phyloP scores from a whole-genome alignment of 805 yeast species.

The Cyberlindnera petersonii region DNA sequence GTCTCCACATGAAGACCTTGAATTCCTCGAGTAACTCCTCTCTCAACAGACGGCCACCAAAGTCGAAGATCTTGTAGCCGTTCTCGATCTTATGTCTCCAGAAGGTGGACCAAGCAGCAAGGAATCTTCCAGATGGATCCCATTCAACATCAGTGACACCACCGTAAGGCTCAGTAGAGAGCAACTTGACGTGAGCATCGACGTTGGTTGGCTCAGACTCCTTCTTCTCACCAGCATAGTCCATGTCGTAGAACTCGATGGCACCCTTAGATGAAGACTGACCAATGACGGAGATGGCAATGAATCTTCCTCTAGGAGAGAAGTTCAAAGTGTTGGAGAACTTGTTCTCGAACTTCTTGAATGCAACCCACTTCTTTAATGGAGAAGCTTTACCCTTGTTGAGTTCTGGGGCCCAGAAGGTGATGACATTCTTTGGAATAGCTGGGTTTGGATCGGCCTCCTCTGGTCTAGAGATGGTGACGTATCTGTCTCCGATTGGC shows the following conservation, averaged over 20 bases:
- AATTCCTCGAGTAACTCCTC: constrained; percentile 80
- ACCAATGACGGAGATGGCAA: constrained; percentile 44
- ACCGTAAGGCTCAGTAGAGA: constrained; percentile 60
- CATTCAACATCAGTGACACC: constrained; percentile 84
- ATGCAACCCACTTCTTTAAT: constrained; percentile 55
- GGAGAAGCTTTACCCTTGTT: constrained; percentile 40
- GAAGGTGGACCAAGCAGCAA: constrained; percentile 82
- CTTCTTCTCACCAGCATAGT: constrained; percentile 67
- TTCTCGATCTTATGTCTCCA: constrained; percentile 85
- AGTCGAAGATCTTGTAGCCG: constrained; percentile 85
- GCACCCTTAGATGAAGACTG: constrained; percentile 51
- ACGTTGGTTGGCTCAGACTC: constrained; percentile 39
- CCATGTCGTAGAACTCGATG: constrained; percentile 82
- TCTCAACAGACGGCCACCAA: constrained; percentile 71
- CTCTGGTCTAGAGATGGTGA: constrained; percentile 63
- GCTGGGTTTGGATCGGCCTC: constrained; percentile 53
- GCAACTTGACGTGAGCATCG: constrained; percentile 29
- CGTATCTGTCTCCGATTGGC: constrained; percentile 85
- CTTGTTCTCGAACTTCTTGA: constrained; percentile 53
- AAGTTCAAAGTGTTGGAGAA: constrained; percentile 71
- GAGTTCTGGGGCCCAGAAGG: constrained; percentile 82
- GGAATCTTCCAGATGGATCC: constrained; percentile 95
- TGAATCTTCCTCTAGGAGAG: constrained; percentile 93
- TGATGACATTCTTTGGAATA: constrained; percentile 57
- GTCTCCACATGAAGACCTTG: constrained; percentile 94